Evolutionary conservation across 177 flowering plant species (phyloP).

Genomic region (Tripterygium wilfordii): DNA sequence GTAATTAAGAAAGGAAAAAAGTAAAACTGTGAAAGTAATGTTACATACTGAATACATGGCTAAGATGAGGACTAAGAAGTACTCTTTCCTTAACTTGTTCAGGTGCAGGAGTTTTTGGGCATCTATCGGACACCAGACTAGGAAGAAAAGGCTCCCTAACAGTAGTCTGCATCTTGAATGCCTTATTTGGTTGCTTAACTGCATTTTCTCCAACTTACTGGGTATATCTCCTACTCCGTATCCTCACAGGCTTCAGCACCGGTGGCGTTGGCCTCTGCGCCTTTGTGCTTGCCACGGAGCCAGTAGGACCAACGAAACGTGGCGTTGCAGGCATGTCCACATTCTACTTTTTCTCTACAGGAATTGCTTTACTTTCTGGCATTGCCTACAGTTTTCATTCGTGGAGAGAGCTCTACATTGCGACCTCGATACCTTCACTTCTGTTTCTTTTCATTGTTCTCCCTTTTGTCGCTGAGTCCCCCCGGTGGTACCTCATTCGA

Average conservation of each 20-base stretch:
- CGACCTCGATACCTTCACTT: slow-evolving; percentile 72
- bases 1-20: too few relatives aligned
- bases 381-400: slow-evolving; percentile 63
- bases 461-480: slow-evolving; percentile 83
- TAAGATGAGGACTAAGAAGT: too few relatives aligned
- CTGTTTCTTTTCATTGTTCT: slow-evolving; percentile 44
- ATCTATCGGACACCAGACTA: slow-evolving; percentile 78
- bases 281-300: slow-evolving; percentile 85
- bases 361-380: slow-evolving; percentile 65
- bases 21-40: too few relatives aligned
- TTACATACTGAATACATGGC: too few relatives aligned
- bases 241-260: slow-evolving; percentile 83
- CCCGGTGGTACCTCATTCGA: slow-evolving; percentile 83
- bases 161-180: slow-evolving; percentile 54
- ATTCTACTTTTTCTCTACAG: slow-evolving; percentile 88
- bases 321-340: slow-evolving; percentile 91
- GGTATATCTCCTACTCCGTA: slow-evolving; percentile 50
- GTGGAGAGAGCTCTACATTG: slow-evolving; percentile 84
- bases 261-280: slow-evolving; percentile 92
- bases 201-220: slow-evolving; percentile 65
- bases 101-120: slow-evolving; percentile 95
- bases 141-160: slow-evolving; percentile 85
- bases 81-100: slow-evolving; percentile 9
- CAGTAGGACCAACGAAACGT: slow-evolving; percentile 71
- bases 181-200: slow-evolving; percentile 63